Evolutionary conservation across 1,284 basidiomycete species (phyloP), one percentile per base, ranked within the genome.

Genomic region (Pulchroboletus neoregius): DNA sequence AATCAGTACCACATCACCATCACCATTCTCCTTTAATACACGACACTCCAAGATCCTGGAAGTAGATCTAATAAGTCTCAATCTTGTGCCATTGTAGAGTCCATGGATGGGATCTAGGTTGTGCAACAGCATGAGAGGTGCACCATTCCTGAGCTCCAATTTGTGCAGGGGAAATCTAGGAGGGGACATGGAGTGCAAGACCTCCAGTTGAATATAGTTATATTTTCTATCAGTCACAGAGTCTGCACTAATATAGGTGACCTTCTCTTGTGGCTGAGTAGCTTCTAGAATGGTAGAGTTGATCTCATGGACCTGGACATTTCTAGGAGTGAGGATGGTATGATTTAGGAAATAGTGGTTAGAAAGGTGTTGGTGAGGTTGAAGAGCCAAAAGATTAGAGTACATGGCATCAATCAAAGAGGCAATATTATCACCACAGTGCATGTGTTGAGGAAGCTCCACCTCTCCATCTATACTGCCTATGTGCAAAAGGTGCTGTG

Each of bases 401-500:
- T 53, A 53, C 0, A 53, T 8, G 4, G 48, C 22, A 30, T 45
- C 9, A 18, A 53, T 43, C 63, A 74, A 62, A 2, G 46, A n/a
- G 0, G 59, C 41, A 1, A 52, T 9, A 16, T 9, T 5, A 28
- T 49, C 30, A 8, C 46, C 52, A 60, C 54, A 46, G 0, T 13
- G 5, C 63, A 71, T 71, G 7, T 55, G 13, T 0, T 38, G 8
- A 16, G 66, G 64, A 16, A 76, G 54, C 0, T 32, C 3, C 12
- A 72, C 33, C 5, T 41, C 15, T 1, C 52, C 56, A n/a, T 51
- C 50, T 38, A 60, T 54, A 3, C 46, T 39, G 0, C 73, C 74
- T 42, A 78, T 55, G 5, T 74, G 61, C 0, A 73, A 48, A 0
- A 77, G 60, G 64, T 71, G 74, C 5, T 62, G n/a, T 5, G 72